Conservation (phyloP, 768 basidiomycete genomes). For the Omphalotus guepiniiformis region DNA sequence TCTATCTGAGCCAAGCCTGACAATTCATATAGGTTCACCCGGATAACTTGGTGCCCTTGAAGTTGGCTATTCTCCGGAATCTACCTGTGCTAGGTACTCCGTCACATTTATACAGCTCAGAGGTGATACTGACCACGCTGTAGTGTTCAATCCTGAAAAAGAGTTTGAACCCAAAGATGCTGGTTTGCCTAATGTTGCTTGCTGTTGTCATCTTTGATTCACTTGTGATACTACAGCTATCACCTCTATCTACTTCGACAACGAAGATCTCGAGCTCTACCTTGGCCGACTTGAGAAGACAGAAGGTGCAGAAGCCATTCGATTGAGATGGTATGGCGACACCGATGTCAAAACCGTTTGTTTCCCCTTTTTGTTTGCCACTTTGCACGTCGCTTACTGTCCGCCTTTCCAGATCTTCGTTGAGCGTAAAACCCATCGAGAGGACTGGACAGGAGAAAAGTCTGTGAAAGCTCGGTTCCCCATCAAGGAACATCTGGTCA, state of each 20-base stretch:
- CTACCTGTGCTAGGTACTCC: constrained; percentile 84
- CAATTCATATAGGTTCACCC: constrained; percentile 59
- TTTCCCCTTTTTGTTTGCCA: constrained; percentile 7
- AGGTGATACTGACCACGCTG: neutral
- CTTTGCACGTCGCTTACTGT: neutral
- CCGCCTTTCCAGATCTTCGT: constrained; percentile 62
- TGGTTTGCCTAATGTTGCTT: constrained; percentile 36
- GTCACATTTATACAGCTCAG: neutral
- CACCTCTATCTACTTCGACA: constrained; percentile 96
- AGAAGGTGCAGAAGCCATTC: constrained; percentile 95
- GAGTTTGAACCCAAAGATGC: constrained; percentile 85
- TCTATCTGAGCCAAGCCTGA: neutral
- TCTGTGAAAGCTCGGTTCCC: constrained; percentile 96
- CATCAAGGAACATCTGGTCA: constrained; percentile 90
- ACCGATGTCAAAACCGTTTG: constrained; percentile 72
- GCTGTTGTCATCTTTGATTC: neutral
- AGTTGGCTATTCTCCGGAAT: constrained; percentile 87
- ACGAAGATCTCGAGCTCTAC: constrained; percentile 92
- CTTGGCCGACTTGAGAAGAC: constrained; percentile 97
- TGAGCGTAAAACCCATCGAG: constrained; percentile 88
- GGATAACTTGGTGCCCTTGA: constrained; percentile 91
- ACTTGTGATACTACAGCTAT: constrained; percentile 53
- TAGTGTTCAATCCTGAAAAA: constrained; percentile 93
- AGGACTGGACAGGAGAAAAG: constrained; percentile 99
- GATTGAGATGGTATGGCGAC: constrained; percentile 97